A percentile compares a stretch with the other conserved stretches of the same genome.
These are phyloP conservation scores for Astrephomene gubernaculifera DNA, from an alignment of 139 green algal genomes.

Conservation along the genomic window DNA sequence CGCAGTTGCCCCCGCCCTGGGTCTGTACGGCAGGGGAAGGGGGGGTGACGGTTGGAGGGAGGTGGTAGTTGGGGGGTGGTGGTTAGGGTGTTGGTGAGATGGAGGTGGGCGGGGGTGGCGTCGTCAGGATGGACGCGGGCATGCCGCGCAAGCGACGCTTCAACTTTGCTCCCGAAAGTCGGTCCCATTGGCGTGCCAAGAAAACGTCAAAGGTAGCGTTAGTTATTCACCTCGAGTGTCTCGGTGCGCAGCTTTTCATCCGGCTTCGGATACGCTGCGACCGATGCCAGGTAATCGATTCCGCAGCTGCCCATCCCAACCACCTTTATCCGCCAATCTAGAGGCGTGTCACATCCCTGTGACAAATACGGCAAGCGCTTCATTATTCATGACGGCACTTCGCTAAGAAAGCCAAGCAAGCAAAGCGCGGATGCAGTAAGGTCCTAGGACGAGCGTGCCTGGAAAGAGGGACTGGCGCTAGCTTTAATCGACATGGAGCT, in stretches of 20 bases:
- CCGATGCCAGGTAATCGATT: constrained; percentile 93
- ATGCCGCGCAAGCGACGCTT: no score
- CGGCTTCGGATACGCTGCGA: constrained; percentile 86
- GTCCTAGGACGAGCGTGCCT: not conserved
- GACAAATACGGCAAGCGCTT: not conserved
- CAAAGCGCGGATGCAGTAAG: no score
- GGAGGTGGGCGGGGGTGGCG: not conserved
- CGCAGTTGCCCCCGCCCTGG: constrained; percentile 95
- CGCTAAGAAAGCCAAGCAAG: no score
- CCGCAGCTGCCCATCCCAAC: constrained; percentile 86
- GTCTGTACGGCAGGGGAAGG: constrained; percentile 52
- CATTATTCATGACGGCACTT: no score
- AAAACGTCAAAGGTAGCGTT: no score
- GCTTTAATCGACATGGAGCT: not conserved
- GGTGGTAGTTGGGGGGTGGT: not conserved
- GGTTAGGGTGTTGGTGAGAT: not conserved
- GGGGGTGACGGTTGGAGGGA: not conserved
- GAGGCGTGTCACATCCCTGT: constrained; percentile 27
- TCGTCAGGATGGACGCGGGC: not conserved
- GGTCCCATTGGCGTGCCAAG: no score
- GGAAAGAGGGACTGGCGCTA: not conserved
- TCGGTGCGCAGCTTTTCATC: constrained; percentile 95
- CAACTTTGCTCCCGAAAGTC: no score
- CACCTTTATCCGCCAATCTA: constrained; percentile 61
- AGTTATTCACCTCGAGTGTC: constrained; percentile 75